Conservation (phyloP, 495 filamentous ascomycete genomes). For the Chaetomium tenue region DNA sequence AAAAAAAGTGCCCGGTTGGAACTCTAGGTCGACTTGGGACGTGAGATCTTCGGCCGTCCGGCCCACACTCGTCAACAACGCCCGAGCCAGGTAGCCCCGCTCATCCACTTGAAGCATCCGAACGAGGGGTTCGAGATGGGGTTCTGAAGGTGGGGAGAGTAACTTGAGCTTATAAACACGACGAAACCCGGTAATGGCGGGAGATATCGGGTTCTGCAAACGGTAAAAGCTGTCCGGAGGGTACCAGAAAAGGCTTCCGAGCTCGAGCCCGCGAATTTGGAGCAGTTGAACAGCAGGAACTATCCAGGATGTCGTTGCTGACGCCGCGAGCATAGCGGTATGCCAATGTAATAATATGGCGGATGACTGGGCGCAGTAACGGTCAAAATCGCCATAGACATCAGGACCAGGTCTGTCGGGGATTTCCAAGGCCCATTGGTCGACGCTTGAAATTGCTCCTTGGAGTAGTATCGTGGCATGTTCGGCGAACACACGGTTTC, state of each 20-base stretch:
- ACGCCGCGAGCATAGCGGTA: background rate
- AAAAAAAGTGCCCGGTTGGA: background rate
- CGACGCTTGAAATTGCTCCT: background rate
- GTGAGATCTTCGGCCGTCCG: background rate
- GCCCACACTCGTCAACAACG: background rate
- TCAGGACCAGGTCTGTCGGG: background rate
- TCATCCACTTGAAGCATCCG: conserved; percentile 6
- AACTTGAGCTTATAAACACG: background rate
- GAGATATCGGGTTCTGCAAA: background rate
- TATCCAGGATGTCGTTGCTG: background rate
- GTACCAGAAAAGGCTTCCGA: conserved; percentile 10
- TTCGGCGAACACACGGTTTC: background rate
- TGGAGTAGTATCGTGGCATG: background rate
- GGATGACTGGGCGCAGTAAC: background rate
- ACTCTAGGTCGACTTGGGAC: background rate
- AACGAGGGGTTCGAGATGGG: conserved; percentile 5
- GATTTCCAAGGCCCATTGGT: background rate
- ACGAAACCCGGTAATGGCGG: background rate
- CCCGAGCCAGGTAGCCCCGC: background rate
- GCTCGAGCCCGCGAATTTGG: background rate
- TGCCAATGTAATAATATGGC: background rate
- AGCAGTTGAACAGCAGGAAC: background rate
- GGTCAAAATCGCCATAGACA: background rate
- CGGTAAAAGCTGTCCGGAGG: background rate
- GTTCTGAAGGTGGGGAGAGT: background rate